Percentiles rank a stretch among this genome's conserved stretches.
Conservation (phyloP, 306 rosid genomes). For the Lathyrus tuberosus region DNA sequence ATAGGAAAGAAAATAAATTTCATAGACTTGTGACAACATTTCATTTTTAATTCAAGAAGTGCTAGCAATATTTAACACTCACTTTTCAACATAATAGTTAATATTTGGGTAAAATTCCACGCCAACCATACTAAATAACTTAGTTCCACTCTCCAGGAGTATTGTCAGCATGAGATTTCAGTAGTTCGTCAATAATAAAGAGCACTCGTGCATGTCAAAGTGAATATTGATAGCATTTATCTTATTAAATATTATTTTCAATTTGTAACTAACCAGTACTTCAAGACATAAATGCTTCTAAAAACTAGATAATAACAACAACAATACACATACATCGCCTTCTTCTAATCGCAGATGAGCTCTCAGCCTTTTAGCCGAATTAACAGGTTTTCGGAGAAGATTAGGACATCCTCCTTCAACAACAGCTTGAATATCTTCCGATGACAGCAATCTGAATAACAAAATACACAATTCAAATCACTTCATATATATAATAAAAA, state of each 20-base stretch:
- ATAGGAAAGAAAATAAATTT: constrained; percentile 1
- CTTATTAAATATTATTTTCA: constrained; percentile 20
- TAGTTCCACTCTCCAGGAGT: neutral
- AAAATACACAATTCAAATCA: constrained; percentile 25
- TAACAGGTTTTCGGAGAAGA: constrained; percentile 77
- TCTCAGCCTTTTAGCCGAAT: constrained; percentile 91
- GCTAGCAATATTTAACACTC: neutral
- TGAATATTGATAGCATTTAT: neutral
- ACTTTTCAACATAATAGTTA: neutral
- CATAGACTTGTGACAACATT: constrained; percentile 8
- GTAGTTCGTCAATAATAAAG: constrained; percentile 3
- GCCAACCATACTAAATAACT: constrained; percentile 9
- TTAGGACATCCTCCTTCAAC: constrained; percentile 86
- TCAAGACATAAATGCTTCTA: constrained; percentile 2
- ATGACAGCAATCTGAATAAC: constrained; percentile 66
- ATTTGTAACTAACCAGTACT: constrained; percentile 1
- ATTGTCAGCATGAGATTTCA: neutral
- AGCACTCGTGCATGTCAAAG: neutral
- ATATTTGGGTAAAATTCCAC: neutral
- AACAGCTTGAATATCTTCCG: constrained; percentile 61
- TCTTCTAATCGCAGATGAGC: constrained; percentile 74
- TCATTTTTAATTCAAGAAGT: neutral
- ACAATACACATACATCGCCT: constrained; percentile 80
- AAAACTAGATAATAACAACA: constrained; percentile 10
- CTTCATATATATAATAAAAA: too few relatives aligned